A percentile compares a stretch with the other conserved stretches of the same genome.
These are phyloP conservation scores for Colletotrichum cuscutae DNA, from an alignment of 2,329 filamentous ascomycete species.

Conservation along the genomic window DNA sequence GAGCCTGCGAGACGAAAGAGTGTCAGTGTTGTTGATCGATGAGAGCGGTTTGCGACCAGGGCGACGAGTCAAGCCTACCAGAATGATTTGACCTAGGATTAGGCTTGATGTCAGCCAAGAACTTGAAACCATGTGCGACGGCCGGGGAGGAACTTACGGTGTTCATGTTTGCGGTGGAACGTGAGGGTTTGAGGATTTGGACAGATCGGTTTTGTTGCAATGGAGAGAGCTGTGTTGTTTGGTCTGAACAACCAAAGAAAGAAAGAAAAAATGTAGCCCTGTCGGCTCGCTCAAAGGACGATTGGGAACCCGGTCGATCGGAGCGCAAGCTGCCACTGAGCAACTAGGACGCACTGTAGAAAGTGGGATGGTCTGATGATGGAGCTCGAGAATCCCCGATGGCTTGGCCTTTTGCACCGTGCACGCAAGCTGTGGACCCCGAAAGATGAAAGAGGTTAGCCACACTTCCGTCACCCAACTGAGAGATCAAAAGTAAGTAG, in stretches of 20 bases:
- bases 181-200: not conserved
- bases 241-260: not conserved
- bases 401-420: slow-evolving; percentile 23
- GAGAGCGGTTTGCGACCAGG: slow-evolving; percentile 1
- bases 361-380: slow-evolving; percentile 36
- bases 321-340: slow-evolving; percentile 14
- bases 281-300: slow-evolving; percentile 14
- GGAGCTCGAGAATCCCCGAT: slow-evolving; percentile 17
- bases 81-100: slow-evolving; percentile 69
- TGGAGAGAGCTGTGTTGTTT: not conserved
- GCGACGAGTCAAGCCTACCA: slow-evolving; percentile 58
- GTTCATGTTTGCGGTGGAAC: slow-evolving; percentile 57
- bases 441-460: slow-evolving; percentile 6
- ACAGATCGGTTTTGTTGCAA: not conserved
- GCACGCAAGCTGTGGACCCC: slow-evolving; percentile 21
- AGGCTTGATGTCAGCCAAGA: slow-evolving; percentile 32
- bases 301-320: slow-evolving; percentile 24
- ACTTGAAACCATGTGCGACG: slow-evolving; percentile 35
- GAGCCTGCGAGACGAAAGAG: slow-evolving; percentile 65
- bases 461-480: no score
- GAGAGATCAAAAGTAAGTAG: no score
- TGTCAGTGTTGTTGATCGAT: slow-evolving; percentile 28
- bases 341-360: slow-evolving; percentile 23
- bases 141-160: slow-evolving; percentile 54
- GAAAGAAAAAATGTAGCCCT: slow-evolving; percentile 15